A percentile compares a stretch with the other conserved stretches of the same genome.
These are phyloP conservation scores for Mucor mucedo DNA, from an alignment of 371 early-diverging fungal genomes.

Conservation along the genomic window DNA sequence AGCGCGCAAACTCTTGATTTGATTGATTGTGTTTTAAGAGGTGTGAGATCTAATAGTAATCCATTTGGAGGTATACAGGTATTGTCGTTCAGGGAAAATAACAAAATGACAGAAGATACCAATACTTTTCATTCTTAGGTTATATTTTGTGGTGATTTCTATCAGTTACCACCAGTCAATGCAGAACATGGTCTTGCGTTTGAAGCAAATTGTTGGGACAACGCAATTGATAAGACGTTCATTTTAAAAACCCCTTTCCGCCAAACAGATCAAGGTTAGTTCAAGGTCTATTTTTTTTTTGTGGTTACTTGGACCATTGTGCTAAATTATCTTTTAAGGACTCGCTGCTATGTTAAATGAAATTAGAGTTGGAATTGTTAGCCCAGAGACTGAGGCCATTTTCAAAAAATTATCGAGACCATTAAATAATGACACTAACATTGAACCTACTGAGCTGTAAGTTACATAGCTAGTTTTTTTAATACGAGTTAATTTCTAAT, in stretches of 20 bases:
- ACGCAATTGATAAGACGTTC: constrained; percentile 52
- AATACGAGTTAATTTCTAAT: neutral
- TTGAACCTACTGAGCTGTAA: constrained; percentile 83
- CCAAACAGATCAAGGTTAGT: constrained; percentile 56
- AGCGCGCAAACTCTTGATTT: constrained; percentile 83
- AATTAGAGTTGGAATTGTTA: constrained; percentile 66
- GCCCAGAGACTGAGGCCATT: constrained; percentile 43
- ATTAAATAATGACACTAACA: constrained; percentile 57
- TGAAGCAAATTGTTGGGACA: constrained; percentile 74
- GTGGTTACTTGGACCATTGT: neutral
- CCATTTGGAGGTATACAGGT: constrained; percentile 94
- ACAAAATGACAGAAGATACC: neutral
- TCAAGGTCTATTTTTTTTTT: neutral
- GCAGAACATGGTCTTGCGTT: constrained; percentile 65
- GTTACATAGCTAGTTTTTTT: constrained; percentile 8
- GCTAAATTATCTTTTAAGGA: constrained; percentile 13
- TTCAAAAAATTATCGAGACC: constrained; percentile 61
- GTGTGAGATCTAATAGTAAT: constrained; percentile 38
- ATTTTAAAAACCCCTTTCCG: constrained; percentile 61
- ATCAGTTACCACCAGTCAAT: constrained; percentile 89
- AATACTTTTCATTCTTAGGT: constrained; percentile 44
- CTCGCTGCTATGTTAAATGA: constrained; percentile 73
- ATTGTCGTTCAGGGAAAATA: neutral
- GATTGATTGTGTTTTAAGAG: constrained; percentile 75
- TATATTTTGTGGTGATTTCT: constrained; percentile 88